Base-by-base conservation (phyloP, 495 filamentous ascomycete species). In the Rusavskia elegans region DNA sequence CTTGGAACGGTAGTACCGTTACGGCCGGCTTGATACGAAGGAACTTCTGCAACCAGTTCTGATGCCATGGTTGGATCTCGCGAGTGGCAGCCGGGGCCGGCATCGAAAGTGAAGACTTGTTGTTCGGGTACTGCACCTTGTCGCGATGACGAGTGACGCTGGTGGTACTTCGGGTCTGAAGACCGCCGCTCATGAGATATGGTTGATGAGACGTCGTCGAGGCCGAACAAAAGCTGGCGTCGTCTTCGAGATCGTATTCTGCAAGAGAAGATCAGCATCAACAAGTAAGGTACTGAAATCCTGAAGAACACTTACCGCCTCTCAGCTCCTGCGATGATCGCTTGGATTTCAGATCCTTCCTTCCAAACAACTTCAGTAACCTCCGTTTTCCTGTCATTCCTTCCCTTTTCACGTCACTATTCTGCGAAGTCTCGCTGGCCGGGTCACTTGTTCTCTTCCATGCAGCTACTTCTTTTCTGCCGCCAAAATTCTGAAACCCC, bases 11-110 rank as follows among this genome's bases (percentile, higher is more conserved):
- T 11, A 96, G 61, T 9, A 82, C 72, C 49, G 76, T 75, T 27
- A 69, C 79, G 0, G 83, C 82, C 0, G 92, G 90, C 60, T 92
- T 95, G 64, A 96, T 82, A 45, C 87, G 80, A 67, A 98, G 83
- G 20, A 97, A 78, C 16, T 84, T 83, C 35, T 84, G 79, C 46
- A 98, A 73, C 88, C 89, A 95, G 53, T 84, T 92, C 54, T 82
- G 73, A 53, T 68, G 79, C 44, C 80, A 76, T 3, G 78, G 71
- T 17, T 76, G 78, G 48, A 79, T 75, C 53, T 72, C 66, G 49
- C 75, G 46, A 14, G 54, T 27, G 19, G 51, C 21, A 8, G 44
- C 20, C 11, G 29, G 48, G 32, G 17, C 27, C 32, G 41, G 52
- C 27, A 49, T 29, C 23, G 54, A 35, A 17, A 27, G 41, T 25